A percentile compares a stretch with the other conserved stretches of the same genome.
These are phyloP conservation scores for Nicotiana rustica DNA, from an alignment of 305 asterid genomes.

Conservation along the genomic window DNA sequence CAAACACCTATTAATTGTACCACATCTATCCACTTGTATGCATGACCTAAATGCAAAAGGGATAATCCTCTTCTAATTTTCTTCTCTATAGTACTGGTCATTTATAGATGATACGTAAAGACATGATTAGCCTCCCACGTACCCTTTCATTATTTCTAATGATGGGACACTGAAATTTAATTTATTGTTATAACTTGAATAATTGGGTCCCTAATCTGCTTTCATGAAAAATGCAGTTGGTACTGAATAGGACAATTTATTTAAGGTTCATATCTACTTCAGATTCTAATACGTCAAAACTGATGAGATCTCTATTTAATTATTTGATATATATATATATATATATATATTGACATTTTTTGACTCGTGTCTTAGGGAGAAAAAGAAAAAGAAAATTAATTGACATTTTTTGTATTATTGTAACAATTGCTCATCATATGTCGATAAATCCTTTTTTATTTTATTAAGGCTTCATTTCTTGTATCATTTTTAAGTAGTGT, in stretches of 20 bases:
- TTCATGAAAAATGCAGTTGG: slow-evolving; percentile 10
- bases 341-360: no score
- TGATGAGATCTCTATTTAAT: neutral
- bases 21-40: no score
- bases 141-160: neutral
- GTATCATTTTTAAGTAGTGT: neutral
- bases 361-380: neutral
- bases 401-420: neutral
- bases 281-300: neutral
- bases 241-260: neutral
- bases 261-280: slow-evolving; percentile 11
- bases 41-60: no score
- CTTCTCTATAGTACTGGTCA: neutral
- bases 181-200: neutral
- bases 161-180: neutral
- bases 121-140: slow-evolving; percentile 18
- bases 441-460: neutral
- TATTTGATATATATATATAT: neutral
- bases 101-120: neutral
- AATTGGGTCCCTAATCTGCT: neutral
- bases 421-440: neutral
- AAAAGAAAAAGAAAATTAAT: neutral
- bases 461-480: no score
- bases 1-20: no score
- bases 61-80: neutral